A percentile compares a stretch with the other conserved stretches of the same genome.
phyloP scores from a whole-genome alignment of 129 eudicot genomes.

The Lonicera japonica region DNA sequence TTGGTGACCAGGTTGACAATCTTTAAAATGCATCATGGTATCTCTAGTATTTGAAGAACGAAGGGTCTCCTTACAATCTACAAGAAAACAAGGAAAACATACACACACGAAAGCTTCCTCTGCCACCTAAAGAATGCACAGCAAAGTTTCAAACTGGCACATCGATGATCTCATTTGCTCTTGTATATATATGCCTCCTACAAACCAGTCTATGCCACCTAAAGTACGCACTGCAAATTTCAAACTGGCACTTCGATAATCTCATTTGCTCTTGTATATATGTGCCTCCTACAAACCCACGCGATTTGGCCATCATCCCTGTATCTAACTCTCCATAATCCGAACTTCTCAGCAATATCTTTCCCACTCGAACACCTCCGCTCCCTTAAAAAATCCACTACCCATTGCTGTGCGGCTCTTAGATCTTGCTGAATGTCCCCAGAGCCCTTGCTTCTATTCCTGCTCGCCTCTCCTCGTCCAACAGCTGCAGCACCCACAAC shows the following conservation, averaged over 20 bases:
- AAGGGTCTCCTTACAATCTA: background rate
- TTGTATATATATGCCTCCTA: slow-evolving; percentile 58
- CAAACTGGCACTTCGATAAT: slow-evolving; percentile 71
- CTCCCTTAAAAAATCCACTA: slow-evolving; percentile 73
- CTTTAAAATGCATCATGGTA: background rate
- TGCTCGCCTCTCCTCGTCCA: slow-evolving; percentile 19
- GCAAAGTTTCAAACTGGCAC: slow-evolving; percentile 48
- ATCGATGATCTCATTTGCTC: slow-evolving; percentile 62
- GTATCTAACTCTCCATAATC: slow-evolving; percentile 80
- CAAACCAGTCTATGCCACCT: slow-evolving; percentile 36
- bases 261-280: slow-evolving; percentile 57
- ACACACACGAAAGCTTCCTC: background rate
- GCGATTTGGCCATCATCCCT: slow-evolving; percentile 76
- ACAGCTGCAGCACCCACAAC: slow-evolving; percentile 53
- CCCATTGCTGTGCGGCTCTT: slow-evolving; percentile 89
- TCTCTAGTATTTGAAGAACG: background rate
- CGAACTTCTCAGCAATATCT: slow-evolving; percentile 85
- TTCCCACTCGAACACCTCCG: slow-evolving; percentile 65
- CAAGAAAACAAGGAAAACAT: background rate
- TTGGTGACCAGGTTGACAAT: background rate
- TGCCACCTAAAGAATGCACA: background rate
- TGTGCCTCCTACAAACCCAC: slow-evolving; percentile 79
- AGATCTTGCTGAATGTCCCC: slow-evolving; percentile 65
- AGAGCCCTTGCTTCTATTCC: slow-evolving; percentile 32
- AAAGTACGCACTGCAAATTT: slow-evolving; percentile 2